Conservation (phyloP, 768 basidiomycete species). For the Pulveroboletus sp. region DNA sequence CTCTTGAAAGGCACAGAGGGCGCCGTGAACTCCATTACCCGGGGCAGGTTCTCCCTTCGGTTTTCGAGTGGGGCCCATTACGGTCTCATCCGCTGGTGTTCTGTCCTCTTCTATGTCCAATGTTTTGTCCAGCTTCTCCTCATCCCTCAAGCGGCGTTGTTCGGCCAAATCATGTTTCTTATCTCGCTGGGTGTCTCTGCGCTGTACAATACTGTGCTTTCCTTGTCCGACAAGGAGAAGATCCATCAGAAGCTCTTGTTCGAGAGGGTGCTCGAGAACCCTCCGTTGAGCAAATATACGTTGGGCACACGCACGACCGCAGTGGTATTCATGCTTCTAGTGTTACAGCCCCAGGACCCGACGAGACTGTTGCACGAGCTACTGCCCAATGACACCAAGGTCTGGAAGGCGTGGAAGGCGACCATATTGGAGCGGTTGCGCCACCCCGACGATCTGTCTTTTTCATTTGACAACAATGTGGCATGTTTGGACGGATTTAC, state of each 20-base stretch:
- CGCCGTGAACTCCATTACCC: conserved; percentile 25
- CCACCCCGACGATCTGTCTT: background rate
- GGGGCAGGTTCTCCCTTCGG: conserved; percentile 23
- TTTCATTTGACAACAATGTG: background rate
- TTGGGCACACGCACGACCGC: conserved; percentile 14
- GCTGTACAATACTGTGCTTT: conserved; percentile 19
- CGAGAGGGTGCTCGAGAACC: conserved; percentile 7
- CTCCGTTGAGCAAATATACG: conserved; percentile 12
- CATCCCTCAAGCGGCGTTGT: conserved; percentile 24
- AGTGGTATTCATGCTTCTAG: conserved; percentile 16
- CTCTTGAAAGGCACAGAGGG: conserved; percentile 15
- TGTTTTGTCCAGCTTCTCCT: conserved; percentile 27
- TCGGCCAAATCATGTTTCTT: conserved; percentile 31
- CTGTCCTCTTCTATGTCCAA: conserved; percentile 21
- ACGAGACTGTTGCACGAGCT: conserved; percentile 9
- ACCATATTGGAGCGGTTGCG: conserved; percentile 5
- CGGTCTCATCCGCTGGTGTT: conserved; percentile 16
- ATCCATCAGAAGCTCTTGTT: conserved; percentile 14
- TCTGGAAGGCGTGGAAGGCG: conserved; percentile 20
- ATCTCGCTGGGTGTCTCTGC: conserved; percentile 23
- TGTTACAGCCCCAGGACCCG: conserved; percentile 7
- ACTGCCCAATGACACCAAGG: conserved; percentile 18
- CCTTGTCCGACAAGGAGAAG: conserved; percentile 30
- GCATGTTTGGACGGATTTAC: background rate
- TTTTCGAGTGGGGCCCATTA: conserved; percentile 12